phyloP scores from a whole-genome alignment of 1,284 basidiomycete genomes.

The Ganoderma lucidum region DNA sequence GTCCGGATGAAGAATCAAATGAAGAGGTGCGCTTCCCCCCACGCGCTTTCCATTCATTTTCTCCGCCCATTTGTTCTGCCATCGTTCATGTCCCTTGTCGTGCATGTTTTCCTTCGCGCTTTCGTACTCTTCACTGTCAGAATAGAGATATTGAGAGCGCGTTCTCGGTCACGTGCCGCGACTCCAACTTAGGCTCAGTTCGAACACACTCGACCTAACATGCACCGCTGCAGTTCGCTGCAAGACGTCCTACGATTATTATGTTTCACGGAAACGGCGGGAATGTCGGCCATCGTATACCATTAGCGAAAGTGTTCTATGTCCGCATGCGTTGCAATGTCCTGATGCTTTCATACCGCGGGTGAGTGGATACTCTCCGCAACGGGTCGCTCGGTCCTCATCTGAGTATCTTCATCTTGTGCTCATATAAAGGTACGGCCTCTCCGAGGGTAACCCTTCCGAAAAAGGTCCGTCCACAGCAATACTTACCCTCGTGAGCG shows the following conservation, averaged over 20 bases:
- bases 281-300: slow-evolving; percentile 87
- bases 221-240: slow-evolving; percentile 54
- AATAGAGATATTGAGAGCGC: background rate
- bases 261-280: slow-evolving; percentile 94
- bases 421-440: slow-evolving; percentile 69
- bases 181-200: background rate
- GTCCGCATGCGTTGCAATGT: slow-evolving; percentile 88
- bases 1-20: slow-evolving; percentile 29
- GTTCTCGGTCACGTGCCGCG: background rate
- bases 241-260: slow-evolving; percentile 81
- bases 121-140: background rate
- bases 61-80: too few species aligned
- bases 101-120: background rate
- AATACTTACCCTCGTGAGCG: background rate
- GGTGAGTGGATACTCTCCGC: slow-evolving; percentile 52
- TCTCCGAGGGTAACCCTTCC: slow-evolving; percentile 83
- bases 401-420: background rate
- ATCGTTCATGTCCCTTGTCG: background rate
- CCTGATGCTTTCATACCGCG: slow-evolving; percentile 88
- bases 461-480: slow-evolving; percentile 71
- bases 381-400: background rate
- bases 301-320: slow-evolving; percentile 88
- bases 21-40: slow-evolving; percentile 32
- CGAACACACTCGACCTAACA: background rate
- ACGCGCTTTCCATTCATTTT: background rate